Evolutionary conservation across 1,284 basidiomycete species (phyloP).

Genomic region (Cerioporus squamosus): DNA sequence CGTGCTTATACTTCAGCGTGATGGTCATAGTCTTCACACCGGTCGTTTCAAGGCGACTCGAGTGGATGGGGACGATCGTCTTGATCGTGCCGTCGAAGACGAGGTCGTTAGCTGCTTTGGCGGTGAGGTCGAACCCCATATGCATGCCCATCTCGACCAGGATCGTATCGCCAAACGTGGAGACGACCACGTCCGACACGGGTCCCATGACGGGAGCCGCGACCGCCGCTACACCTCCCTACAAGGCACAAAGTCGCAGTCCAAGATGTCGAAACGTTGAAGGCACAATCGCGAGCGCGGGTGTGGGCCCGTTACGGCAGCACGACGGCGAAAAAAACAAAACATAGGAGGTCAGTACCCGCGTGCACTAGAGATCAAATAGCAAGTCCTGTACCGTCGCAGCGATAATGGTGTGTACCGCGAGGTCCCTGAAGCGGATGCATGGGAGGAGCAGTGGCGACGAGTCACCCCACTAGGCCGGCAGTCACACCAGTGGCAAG

Average conservation of each 20-base stretch:
- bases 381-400: slow-evolving; percentile 51
- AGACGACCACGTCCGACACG: slow-evolving; percentile 52
- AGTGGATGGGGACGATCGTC: slow-evolving; percentile 54
- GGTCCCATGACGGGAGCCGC: slow-evolving; percentile 60
- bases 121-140: slow-evolving; percentile 54
- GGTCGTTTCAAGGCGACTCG: slow-evolving; percentile 58
- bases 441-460: slow-evolving; percentile 67
- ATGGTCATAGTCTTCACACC: slow-evolving; percentile 59
- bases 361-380: not conserved
- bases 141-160: slow-evolving; percentile 59
- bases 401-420: slow-evolving; percentile 61
- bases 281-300: not conserved
- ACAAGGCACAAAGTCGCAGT: no score
- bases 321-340: not conserved
- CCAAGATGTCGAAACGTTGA: not conserved
- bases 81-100: slow-evolving; percentile 56
- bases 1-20: slow-evolving; percentile 65
- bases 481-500: not conserved
- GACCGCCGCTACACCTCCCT: slow-evolving; percentile 65
- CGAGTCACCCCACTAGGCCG: slow-evolving; percentile 64
- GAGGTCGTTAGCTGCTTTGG: slow-evolving; percentile 57
- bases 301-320: not conserved
- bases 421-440: slow-evolving; percentile 66
- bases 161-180: slow-evolving; percentile 58
- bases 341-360: slow-evolving; percentile 7